These are phyloP conservation scores for Oleoguttula mirabilis DNA, from an alignment of 495 filamentous ascomycete species.

Conservation along the genomic window DNA sequence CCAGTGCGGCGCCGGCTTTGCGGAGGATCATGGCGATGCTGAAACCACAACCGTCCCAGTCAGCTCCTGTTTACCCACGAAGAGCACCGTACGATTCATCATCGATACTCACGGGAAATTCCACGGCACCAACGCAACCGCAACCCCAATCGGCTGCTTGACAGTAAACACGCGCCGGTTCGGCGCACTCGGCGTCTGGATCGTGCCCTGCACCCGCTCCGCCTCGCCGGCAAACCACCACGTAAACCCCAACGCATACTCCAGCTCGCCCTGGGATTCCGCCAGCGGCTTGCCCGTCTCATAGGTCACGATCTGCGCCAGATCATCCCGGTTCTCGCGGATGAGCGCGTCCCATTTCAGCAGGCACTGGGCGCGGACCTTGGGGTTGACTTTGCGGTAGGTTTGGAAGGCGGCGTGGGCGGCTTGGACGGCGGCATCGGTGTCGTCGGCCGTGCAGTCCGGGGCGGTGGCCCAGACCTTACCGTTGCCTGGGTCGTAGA, in stretches of 20 bases:
- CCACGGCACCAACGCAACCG: conserved; percentile 55
- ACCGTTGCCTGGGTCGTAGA: conserved; percentile 57
- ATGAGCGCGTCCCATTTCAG: conserved; percentile 38
- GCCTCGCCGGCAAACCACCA: conserved; percentile 50
- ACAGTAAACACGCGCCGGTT: conserved; percentile 55
- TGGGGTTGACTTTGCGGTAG: conserved; percentile 50
- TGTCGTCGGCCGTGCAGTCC: conserved; percentile 47
- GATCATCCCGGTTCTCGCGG: conserved; percentile 31
- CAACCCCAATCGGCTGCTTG: conserved; percentile 57
- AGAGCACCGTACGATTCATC: no score
- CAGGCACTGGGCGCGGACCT: conserved; percentile 49
- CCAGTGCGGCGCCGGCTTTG: conserved; percentile 57
- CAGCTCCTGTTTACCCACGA: no score
- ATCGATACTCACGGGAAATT: conserved; percentile 35
- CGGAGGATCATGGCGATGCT: conserved; percentile 51
- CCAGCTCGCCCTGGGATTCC: conserved; percentile 37
- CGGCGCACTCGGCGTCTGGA: conserved; percentile 42
- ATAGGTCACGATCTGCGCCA: conserved; percentile 36
- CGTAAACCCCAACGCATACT: conserved; percentile 37
- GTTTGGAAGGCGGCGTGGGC: conserved; percentile 48
- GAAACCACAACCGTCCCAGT: no score
- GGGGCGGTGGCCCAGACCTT: conserved; percentile 54
- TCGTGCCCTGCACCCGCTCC: conserved; percentile 53
- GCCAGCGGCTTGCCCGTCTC: conserved; percentile 40
- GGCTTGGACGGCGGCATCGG: conserved; percentile 45